phyloP scores from a whole-genome alignment of 306 rosid species.

The Morella rubra region DNA sequence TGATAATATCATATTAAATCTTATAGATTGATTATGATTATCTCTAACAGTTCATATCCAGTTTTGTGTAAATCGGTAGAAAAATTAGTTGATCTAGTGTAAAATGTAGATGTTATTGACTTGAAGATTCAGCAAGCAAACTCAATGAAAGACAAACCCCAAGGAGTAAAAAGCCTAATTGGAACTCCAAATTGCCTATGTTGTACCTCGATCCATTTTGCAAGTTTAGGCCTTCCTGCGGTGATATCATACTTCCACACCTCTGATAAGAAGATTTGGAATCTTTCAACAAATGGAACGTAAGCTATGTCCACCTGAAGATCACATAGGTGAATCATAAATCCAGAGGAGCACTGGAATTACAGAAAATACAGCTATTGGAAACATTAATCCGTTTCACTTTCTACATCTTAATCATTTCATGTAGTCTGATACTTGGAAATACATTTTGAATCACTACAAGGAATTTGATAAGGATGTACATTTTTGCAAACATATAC shows the following conservation, averaged over 20 bases:
- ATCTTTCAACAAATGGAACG: conserved; percentile 60
- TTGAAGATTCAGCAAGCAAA: background rate
- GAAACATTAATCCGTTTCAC: background rate
- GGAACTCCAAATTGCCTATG: background rate
- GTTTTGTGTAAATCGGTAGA: background rate
- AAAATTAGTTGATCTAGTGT: background rate
- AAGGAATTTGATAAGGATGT: too few relatives aligned
- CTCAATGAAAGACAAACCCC: background rate
- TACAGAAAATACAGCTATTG: too few relatives aligned
- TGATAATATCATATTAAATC: too few relatives aligned
- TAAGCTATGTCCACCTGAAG: conserved; percentile 68
- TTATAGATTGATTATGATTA: too few relatives aligned
- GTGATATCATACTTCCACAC: conserved; percentile 48
- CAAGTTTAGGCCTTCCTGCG: conserved; percentile 61
- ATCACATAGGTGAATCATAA: conserved; percentile 21
- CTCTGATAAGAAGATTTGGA: conserved; percentile 46
- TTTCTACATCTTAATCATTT: background rate
- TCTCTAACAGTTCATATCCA: too few relatives aligned
- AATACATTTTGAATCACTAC: too few relatives aligned
- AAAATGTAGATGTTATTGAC: background rate
- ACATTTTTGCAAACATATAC: too few relatives aligned
- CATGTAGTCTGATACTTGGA: too few relatives aligned
- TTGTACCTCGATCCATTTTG: conserved; percentile 63
- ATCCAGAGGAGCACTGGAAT: conserved; percentile 9
- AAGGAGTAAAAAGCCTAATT: background rate